Evolutionary conservation across 192 early-diverging fungal genomes (phyloP), one percentile per base, ranked within the genome.

Genomic region (Coemansia sp.): DNA sequence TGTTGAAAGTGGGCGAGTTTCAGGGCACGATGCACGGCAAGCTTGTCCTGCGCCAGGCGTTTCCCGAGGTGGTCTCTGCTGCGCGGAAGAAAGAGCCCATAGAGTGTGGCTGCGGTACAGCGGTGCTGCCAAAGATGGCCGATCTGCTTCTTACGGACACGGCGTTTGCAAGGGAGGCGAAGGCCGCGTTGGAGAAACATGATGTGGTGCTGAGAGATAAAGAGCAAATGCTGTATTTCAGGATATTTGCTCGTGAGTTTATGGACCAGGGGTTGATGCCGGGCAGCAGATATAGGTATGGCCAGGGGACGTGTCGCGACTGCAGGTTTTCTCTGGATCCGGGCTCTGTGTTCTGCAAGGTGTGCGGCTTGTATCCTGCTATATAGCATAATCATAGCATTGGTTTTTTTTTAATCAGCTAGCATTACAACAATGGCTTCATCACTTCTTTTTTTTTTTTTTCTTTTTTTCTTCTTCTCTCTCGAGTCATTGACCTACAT

Each of bases 81-180:
- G 88, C 84, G 74, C 71, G 90, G n/a, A 85, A 71, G 53, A 91
- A 91, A 74, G 88, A 88, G 37, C 89, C 90, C 0, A 87, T 90
- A 63, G 90, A 91, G 58, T 80, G 81, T 15, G 90, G 90, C 11
- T 68, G 79, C 5, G 89, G 89, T 0, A 89, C 87, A 1, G 86
- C 88, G 0, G 72, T 85, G 12, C 55, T 91, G 52, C 86, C 87
- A 0, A 74, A 81, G 55, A 20, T 86, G 39, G 83, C 88, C 38
- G 72, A 67, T 45, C 74, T 51, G 32, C 62, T 71, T 55, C 34
- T 76, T 9, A 32, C 68, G 1, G 62, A 72, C 41, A 60, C 34
- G 0, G 41, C 55, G 43, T 65, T 89, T 36, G 60, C 61, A 45
- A 18, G 7, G 1, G 73, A 73, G 36, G 71, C 77, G 52, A 56